Evolutionary conservation across 192 early-diverging fungal species (phyloP), one percentile per base, ranked within the genome.

Genomic region (Coemansia sp.): DNA sequence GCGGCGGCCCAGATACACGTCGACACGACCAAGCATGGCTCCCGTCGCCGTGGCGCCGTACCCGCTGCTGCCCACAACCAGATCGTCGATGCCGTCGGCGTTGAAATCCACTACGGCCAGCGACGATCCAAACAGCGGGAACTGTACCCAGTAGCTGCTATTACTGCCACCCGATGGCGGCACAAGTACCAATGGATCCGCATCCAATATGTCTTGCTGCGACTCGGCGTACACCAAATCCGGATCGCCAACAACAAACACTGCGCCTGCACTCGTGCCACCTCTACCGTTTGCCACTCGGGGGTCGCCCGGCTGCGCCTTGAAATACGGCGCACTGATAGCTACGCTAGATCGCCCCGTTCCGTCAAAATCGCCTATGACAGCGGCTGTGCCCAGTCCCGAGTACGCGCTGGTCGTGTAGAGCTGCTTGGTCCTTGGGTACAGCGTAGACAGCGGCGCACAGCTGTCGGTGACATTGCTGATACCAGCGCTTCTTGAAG

Each of bases 31-130:
- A 9, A 75, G 71, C 58, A 58, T 68, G 36, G 21, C 17, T 7
- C 56, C 76, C 7, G 55, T 68, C 24, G 53, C 70, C 43, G 37
- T 61, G 58, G 34, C 62, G 46, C 82, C 33, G 87, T 90, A 35
- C 82, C 85, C 41, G 62, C 68, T 74, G 62, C 72, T 74, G 3
- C 87, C 84, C 7, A 95, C 83, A 4, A 81, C 91, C 35, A 95
- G 74, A 69, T 95, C 92, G 64, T 93, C 92, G 18, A 94, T 86
- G 0, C 94, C 92, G 65, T 95, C 94, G 12, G 74, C 62, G 62
- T 95, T 95, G 18, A 91, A 72, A 67, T 95, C 94, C 4, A 93
- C 69, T 17, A 91, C 90, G 0, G 88, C 85, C 39, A 91, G 40
- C 0, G 88, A 82, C 67, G 86, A 85, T 5, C 94, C 94, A 74